Base-by-base conservation (phyloP, 140 eudicot species). In the Stevia rebaudiana region DNA sequence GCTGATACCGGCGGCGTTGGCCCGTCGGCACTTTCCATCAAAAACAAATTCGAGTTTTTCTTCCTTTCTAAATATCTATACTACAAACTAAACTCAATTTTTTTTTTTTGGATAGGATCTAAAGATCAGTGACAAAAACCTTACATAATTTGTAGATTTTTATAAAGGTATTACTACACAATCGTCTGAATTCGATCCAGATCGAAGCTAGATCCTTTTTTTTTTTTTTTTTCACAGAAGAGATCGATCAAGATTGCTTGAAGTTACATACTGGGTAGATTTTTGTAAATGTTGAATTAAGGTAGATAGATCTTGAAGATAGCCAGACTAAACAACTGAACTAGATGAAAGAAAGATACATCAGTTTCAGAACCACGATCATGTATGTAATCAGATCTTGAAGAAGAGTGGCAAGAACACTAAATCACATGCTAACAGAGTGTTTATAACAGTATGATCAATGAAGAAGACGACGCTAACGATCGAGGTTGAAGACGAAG, bases 121-220 rank as follows among this genome's bases (percentile, higher is more conserved):
- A 63, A 16, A 46, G 58, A 57, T 44, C 17, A 59, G 23, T n/a
- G 42, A 17, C 37, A 12, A 17, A 55, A 19, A 58, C 57, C 40
- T 71, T 83, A 83, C 85, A 83, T 83, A 73, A 68, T 83, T 68
- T 58, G 46, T n/a, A 30, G 69, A 62, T 70, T 83, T 82, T 83
- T 79, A 79, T 83, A 72, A 73, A 58, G 61, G 6, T 79, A 5
- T 5, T 4, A 68, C 68, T 83, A 79, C 78, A 69, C 80, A 76
- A 79, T 79, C 53, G 39, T 33, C 61, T 43, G 72, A 51, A 69
- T 55, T 69, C 58, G 59, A 57, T 36, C 84, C 78, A 77, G 81
- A 63, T 80, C 63, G 62, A 57, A 57, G 3, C 53, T 2, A 51
- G 73, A 31, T 47, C 47, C 8, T 3, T 1, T 11, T 25, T 10